Base-by-base conservation (phyloP, 768 basidiomycete species). In the Cystoderma amianthinum region DNA sequence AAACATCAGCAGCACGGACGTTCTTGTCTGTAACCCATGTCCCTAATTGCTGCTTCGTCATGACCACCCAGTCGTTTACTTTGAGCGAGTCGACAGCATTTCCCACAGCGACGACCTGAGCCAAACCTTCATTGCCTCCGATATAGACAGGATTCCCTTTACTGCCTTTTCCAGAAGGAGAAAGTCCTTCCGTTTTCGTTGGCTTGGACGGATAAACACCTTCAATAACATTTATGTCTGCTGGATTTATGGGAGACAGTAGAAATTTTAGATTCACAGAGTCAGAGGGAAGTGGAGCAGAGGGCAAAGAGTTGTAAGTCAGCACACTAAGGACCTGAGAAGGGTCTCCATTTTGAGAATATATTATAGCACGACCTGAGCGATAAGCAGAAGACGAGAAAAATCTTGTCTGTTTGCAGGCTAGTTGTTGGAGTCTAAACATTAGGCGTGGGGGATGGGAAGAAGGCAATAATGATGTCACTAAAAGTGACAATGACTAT, bases 151-250 rank as follows among this genome's bases (percentile, higher is more conserved):
- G 57, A 12, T 63, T 38, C 1, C 54, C 59, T 7, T 50, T 44
- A 40, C 60, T 61, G 2, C 61, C 66, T 32, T 50, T 46, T 1
- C 60, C 67, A 3, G 61, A 55, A 3, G 48, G 24, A 11, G 60
- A 53, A 39, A 76, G 48, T 39, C 63, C 57, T 10, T 65, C 54
- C 10, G 57, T 54, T 19, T 58, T 62, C 5, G 48, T 54, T 0
- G 85, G 83, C 45, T 76, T 79, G 6, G 73, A 55, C 0, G 89
- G 89, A 52, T 90, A 91, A n/a, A 85, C 76, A 12, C 88, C 88
- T 56, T 90, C 80, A 24, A 90, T 69, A 42, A 84, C 81, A 45
- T 89, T 90, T 55, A 87, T 58, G 46, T 91, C 89, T 12, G 88
- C 78, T 3, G 87, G 88, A 55, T 91, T 90, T 43, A 91, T 76